Percentiles rank a stretch among this genome's conserved stretches.
Evolutionary conservation across 2,329 filamentous ascomycete genomes (phyloP).

Genomic region (Epichloe glyceriae): DNA sequence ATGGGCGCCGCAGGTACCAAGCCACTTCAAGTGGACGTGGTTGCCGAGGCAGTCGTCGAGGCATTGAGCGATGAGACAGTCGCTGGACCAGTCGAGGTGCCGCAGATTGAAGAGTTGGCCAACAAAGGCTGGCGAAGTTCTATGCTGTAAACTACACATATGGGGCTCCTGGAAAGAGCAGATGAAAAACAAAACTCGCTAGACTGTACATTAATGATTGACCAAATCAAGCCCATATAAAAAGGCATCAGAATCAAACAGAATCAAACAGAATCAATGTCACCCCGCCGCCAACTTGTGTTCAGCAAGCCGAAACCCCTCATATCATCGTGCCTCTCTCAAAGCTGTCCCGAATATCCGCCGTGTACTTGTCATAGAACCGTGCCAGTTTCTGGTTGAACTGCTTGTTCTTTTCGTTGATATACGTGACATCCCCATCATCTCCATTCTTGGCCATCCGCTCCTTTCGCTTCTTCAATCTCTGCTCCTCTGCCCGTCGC

Average conservation of each 20-base stretch:
- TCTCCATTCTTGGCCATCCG: constrained; percentile 67
- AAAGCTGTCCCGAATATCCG: constrained; percentile 93
- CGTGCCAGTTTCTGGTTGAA: constrained; percentile 95
- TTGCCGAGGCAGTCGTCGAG: constrained; percentile 83
- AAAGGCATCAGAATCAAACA: constrained; percentile 3
- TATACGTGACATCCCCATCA: constrained; percentile 88
- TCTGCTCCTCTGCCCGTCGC: constrained; percentile 73
- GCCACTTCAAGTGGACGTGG: constrained; percentile 74
- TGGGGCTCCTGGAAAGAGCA: background rate
- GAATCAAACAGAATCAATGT: background rate
- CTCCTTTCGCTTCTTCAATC: constrained; percentile 76
- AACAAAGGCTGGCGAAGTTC: constrained; percentile 75
- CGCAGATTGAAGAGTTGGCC: constrained; percentile 70
- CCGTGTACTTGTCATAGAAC: constrained; percentile 98
- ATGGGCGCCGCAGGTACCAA: constrained; percentile 77
- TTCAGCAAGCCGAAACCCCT: background rate
- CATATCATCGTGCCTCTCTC: constrained; percentile 93
- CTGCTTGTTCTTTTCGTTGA: constrained; percentile 99
- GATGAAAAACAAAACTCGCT: constrained; percentile 10
- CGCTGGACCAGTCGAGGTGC: constrained; percentile 63
- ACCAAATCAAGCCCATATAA: background rate
- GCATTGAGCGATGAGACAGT: constrained; percentile 62
- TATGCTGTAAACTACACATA: constrained; percentile 54
- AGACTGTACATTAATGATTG: constrained; percentile 19
- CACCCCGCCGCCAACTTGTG: too few species aligned